A percentile compares a stretch with the other conserved stretches of the same genome.
Conservation (phyloP, 2,329 filamentous ascomycete species). For the Epichloe coenophiala region DNA sequence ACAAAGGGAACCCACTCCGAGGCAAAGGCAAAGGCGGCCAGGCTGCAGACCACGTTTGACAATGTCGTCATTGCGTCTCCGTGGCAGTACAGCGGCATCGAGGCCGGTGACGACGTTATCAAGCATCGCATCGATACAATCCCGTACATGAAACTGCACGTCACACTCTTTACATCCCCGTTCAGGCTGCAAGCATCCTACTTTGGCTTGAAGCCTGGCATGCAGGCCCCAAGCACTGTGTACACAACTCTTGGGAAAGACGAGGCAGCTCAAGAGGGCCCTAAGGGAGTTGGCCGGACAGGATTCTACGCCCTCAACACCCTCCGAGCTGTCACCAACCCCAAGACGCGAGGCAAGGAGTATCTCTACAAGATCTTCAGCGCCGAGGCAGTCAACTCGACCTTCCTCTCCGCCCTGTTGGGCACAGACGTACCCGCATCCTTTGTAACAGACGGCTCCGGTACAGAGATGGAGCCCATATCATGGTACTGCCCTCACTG, state of each 20-base stretch:
- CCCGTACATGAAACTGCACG: constrained; percentile 77
- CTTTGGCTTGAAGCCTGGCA: constrained; percentile 52
- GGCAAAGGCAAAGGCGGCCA: constrained; percentile 15
- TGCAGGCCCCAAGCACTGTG: constrained; percentile 55
- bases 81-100: constrained; percentile 65
- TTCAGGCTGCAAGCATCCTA: constrained; percentile 55
- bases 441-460: constrained; percentile 21
- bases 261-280: constrained; percentile 36
- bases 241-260: constrained; percentile 65
- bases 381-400: constrained; percentile 34
- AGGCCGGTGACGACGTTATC: constrained; percentile 49
- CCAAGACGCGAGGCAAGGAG: constrained; percentile 37
- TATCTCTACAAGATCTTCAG: constrained; percentile 55
- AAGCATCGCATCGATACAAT: constrained; percentile 59
- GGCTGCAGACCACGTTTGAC: constrained; percentile 50
- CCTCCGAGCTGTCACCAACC: constrained; percentile 50
- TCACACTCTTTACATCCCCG: constrained; percentile 76
- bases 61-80: constrained; percentile 73
- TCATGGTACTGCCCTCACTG: constrained; percentile 66
- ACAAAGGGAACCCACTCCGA: constrained; percentile 16
- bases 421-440: constrained; percentile 32
- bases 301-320: constrained; percentile 81
- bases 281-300: constrained; percentile 52
- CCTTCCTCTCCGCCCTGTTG: constrained; percentile 40
- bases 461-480: constrained; percentile 33